These are phyloP conservation scores for Beta macrorhiza DNA, from an alignment of 179 eudicot species.

Conservation along the genomic window DNA sequence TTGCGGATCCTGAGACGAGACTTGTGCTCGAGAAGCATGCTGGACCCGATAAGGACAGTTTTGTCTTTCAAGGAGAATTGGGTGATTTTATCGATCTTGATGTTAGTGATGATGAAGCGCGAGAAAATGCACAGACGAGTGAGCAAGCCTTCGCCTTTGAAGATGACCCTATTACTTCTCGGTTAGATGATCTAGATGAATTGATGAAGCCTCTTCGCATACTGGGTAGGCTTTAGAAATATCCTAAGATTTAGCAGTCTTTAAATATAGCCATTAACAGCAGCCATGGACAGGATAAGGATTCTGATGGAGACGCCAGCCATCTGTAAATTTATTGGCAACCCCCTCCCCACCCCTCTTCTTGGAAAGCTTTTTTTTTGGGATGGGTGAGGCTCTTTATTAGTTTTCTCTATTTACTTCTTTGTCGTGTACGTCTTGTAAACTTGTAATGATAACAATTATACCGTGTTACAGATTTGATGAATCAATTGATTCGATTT, in stretches of 20 bases:
- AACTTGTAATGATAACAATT: not conserved
- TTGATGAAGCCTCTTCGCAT: conserved; percentile 25
- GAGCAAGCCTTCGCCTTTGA: conserved; percentile 13
- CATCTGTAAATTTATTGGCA: not conserved
- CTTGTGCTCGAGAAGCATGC: conserved; percentile 32
- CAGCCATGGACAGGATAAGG: not conserved
- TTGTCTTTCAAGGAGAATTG: conserved; percentile 43
- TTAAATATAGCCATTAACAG: not conserved
- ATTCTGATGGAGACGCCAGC: not conserved
- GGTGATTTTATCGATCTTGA: conserved; percentile 72
- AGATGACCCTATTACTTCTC: conserved; percentile 7
- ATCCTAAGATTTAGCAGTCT: not conserved
- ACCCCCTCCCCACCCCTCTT: not conserved
- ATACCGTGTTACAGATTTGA: not conserved
- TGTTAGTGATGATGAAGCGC: conserved; percentile 49
- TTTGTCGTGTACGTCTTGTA: not conserved
- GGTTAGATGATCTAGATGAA: conserved; percentile 19
- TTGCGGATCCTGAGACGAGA: conserved; percentile 27
- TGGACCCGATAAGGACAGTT: conserved; percentile 33
- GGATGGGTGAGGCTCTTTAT: not conserved
- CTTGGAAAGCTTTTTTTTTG: not conserved
- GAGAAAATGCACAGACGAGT: conserved; percentile 20
- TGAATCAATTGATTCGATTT: not conserved
- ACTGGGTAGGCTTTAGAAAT: not conserved
- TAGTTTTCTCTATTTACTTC: not conserved